A percentile compares a stretch with the other conserved stretches of the same genome.
These are phyloP conservation scores for Diutina mesorugosa DNA, from an alignment of 1,139 yeast species.

Conservation along the genomic window DNA sequence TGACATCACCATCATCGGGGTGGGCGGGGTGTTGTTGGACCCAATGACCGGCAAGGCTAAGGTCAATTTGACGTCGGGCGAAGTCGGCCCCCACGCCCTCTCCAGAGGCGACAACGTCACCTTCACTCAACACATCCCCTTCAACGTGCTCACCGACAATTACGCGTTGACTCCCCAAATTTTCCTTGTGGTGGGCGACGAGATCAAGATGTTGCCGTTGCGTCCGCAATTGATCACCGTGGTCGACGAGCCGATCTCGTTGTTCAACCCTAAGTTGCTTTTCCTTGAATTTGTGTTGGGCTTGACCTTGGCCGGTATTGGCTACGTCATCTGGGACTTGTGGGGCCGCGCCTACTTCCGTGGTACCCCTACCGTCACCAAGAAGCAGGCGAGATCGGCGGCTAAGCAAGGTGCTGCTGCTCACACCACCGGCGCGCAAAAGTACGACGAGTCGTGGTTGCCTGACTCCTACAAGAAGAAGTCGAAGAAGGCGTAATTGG, in stretches of 20 bases:
- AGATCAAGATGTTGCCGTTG: conserved; percentile 44
- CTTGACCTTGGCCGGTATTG: conserved; percentile 36
- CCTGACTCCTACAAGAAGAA: neutral
- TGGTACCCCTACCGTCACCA: conserved; percentile 23
- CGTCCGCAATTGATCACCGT: conserved; percentile 46
- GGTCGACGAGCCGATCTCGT: conserved; percentile 53
- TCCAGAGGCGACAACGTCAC: conserved; percentile 32
- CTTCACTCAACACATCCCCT: conserved; percentile 41
- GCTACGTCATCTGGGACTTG: conserved; percentile 31
- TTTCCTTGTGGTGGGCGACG: conserved; percentile 37
- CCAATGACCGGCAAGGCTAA: conserved; percentile 36
- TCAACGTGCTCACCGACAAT: conserved; percentile 44
- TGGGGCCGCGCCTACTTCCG: conserved; percentile 31
- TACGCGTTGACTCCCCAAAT: conserved; percentile 52
- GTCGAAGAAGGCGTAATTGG: neutral
- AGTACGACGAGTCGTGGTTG: neutral
- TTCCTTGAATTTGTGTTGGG: conserved; percentile 44
- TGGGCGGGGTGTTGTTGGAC: conserved; percentile 59
- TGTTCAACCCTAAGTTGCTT: conserved; percentile 63
- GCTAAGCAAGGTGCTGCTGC: conserved; percentile 13
- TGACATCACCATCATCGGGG: conserved; percentile 43
- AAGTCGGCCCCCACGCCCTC: conserved; percentile 50
- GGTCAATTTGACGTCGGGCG: conserved; percentile 53
- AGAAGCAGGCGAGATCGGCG: conserved; percentile 7
- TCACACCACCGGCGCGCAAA: conserved; percentile 11